Evolutionary conservation across 2,329 filamentous ascomycete genomes (phyloP), one percentile per base, ranked within the genome.

Genomic region (Coniochaeta sp.): DNA sequence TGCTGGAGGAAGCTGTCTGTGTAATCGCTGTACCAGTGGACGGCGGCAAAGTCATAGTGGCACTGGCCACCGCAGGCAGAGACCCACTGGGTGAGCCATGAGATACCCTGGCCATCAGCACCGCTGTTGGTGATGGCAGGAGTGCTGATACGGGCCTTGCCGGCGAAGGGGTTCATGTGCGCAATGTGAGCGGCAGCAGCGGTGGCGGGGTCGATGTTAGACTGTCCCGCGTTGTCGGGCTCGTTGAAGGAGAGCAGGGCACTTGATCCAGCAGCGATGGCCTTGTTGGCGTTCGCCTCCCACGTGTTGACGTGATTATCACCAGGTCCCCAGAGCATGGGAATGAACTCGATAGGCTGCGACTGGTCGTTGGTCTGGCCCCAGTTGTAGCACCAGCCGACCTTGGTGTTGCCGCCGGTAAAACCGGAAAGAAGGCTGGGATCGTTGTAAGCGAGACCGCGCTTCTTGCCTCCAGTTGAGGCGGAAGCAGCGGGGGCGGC

Each of bases 351-450:
- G 67, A 86, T 68, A 57, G 69, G 69, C 22, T 67, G 61, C 10
- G 80, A 74, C 42, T 75, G 74, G 61, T 74, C 72, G 55, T 76
- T 67, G 12, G 63, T 64, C 55, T 79, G 78, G 52, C 74, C 85
- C 88, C 88, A 91, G 81, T 89, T 89, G 80, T 89, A 89, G 55
- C 75, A 80, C 84, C 87, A 90, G 44, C 74, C 73, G 68, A 83
- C 78, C 61, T 80, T 69, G 44, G 64, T 62, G 62, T 73, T 72
- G 57, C 71, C 69, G 55, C 65, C 67, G 55, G 74, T 68, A 71
- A 90, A 86, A 63, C 73, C 67, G 59, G 76, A 73, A 70, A 81
- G 79, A 38, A 88, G 75, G 30, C 65, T 66, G 59, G 78, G 78
- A 34, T 83, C 75, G 73, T 90, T 89, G 81, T 87, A 91, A 57